Evolutionary conservation across 305 asterid genomes (phyloP).

Genomic region (Solanum chacoense): DNA sequence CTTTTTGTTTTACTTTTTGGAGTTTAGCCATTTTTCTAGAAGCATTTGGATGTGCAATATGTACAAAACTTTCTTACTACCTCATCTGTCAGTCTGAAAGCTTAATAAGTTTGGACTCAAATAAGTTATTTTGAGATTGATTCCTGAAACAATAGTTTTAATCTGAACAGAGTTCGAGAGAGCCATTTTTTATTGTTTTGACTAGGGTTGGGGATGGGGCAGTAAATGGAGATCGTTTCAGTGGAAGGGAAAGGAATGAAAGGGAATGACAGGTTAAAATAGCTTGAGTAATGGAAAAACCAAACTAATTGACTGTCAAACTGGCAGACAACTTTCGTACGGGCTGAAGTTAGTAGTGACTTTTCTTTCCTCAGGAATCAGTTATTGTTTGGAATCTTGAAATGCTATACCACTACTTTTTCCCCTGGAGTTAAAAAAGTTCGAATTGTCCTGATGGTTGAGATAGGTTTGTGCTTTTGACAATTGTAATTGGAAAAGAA

Average conservation of each 20-base stretch:
- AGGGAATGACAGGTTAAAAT: background rate
- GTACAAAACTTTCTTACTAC: background rate
- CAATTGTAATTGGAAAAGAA: background rate
- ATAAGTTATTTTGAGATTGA: background rate
- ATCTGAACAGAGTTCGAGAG: background rate
- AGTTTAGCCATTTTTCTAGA: background rate
- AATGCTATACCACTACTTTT: background rate
- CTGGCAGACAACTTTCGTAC: background rate
- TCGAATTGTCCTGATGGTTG: background rate
- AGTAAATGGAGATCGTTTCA: background rate
- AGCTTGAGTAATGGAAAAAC: background rate
- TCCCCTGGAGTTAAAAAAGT: background rate
- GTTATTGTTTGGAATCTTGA: background rate
- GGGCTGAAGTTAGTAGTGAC: background rate
- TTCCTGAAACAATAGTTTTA: background rate
- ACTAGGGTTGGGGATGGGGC: background rate
- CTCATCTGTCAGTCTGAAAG: background rate
- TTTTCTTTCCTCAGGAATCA: background rate
- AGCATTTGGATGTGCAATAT: background rate
- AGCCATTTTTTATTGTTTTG: background rate
- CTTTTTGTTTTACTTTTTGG: background rate
- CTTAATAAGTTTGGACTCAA: background rate
- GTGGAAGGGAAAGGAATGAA: background rate
- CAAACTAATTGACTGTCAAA: background rate
- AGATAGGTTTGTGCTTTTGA: background rate